Base-by-base conservation (phyloP, 768 basidiomycete species). In the Amylocystis lapponica region DNA sequence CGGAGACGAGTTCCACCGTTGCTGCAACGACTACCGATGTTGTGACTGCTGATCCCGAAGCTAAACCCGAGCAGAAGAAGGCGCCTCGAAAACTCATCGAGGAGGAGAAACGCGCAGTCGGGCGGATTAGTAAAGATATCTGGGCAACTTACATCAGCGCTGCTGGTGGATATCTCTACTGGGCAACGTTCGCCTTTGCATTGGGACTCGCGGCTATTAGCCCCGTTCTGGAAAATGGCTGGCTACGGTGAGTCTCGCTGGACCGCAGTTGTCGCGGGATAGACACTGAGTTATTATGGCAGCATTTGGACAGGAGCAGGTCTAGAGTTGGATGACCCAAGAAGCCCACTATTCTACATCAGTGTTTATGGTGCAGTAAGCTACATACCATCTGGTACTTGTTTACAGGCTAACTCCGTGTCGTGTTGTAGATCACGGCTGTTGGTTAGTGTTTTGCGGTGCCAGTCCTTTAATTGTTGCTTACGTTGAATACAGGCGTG, bases 31-130 rank as follows among this genome's bases (percentile, higher is more conserved):
- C 69, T 10, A 56, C 50, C 6, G 27, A 48, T 27, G 40, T 41
- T 12, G 36, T 36, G 12, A 32, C 59, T 7, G 62, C 64, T 16
- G 64, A 68, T 2, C 23, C 45, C 16, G 51, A 57, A n/a, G 47
- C 58, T 9, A 58, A 63, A 46, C 38, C 48, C 10, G 45, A 53
- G 19, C 49, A 55, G 13, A 77, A 72, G 58, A 86, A 80, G 55
- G 56, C 71, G 1, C 85, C 91, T 0, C 72, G 89, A 27, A 94
- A 93, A 59, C 72, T 94, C 35, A 68, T 94, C 5, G 91, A 95
- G 48, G 76, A 78, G 39, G 76, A 78, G 51, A 65, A 68, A 49
- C 63, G 75, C 10, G 74, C 72, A 4, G 68, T 67, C 12, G 76
- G 76, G 1, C 56, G 70, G 23, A 73, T 78, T 43, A 61, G 64